Conservation (phyloP, 352 stramenopile genomes). For the Globisporangium rhizosaccharum region DNA sequence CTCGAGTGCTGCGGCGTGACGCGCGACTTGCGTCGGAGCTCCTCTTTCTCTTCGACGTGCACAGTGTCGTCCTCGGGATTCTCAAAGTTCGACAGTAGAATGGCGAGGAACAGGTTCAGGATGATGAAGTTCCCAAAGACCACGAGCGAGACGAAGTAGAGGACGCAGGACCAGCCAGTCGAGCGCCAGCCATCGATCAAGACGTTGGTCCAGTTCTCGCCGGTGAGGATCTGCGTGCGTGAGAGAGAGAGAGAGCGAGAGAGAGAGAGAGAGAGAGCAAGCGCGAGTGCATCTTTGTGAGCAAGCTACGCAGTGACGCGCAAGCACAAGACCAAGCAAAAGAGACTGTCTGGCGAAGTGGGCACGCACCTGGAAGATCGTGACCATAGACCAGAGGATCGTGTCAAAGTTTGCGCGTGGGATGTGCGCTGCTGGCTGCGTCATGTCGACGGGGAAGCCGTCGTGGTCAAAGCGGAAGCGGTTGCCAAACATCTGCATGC, state of each 20-base stretch:
- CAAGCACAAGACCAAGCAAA: too few species aligned
- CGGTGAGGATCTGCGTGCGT: constrained; percentile 79
- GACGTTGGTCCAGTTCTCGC: constrained; percentile 90
- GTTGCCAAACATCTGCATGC: constrained; percentile 92
- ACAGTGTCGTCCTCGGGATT: constrained; percentile 40
- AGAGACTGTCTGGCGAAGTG: background rate
- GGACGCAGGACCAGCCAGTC: constrained; percentile 37
- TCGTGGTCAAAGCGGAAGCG: constrained; percentile 82
- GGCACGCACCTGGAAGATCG: constrained; percentile 50
- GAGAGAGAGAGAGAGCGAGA: background rate
- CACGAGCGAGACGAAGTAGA: constrained; percentile 85
- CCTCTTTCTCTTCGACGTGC: constrained; percentile 24
- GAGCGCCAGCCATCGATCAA: constrained; percentile 83
- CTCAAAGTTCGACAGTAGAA: constrained; percentile 88
- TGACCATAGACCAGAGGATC: constrained; percentile 60
- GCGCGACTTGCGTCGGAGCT: constrained; percentile 25
- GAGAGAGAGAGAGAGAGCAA: background rate
- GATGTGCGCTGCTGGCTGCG: constrained; percentile 26
- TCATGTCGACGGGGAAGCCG: constrained; percentile 35
- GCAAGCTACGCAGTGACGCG: background rate
- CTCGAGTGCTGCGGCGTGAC: constrained; percentile 21
- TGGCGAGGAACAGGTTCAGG: constrained; percentile 90
- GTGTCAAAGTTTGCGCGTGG: constrained; percentile 66
- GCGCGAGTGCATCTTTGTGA: too few species aligned
- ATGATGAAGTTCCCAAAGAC: constrained; percentile 88